phyloP scores from a whole-genome alignment of 345 rosid species.

The Hibiscus syriacus region DNA sequence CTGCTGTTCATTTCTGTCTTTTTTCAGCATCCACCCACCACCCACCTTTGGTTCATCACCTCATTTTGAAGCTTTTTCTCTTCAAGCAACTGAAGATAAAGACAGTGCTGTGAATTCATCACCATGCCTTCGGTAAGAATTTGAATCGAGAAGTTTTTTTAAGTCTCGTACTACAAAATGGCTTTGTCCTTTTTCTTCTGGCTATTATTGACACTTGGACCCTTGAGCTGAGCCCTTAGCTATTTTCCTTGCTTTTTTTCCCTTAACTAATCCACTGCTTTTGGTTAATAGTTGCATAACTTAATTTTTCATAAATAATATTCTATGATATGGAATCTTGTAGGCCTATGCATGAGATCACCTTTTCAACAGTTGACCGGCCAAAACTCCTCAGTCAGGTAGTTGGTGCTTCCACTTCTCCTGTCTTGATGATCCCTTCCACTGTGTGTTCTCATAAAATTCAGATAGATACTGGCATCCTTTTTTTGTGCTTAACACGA shows the following conservation, averaged over 20 bases:
- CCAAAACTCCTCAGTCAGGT: conserved; percentile 95
- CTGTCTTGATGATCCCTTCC: background rate
- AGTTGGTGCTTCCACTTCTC: conserved; percentile 17
- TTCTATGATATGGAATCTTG: conserved; percentile 22
- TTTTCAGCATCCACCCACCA: conserved; percentile 62
- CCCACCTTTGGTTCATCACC: conserved; percentile 94
- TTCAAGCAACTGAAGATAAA: conserved; percentile 47
- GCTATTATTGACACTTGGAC: background rate
- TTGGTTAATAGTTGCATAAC: background rate
- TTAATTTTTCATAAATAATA: background rate
- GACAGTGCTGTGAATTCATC: conserved; percentile 47
- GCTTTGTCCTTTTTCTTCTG: background rate
- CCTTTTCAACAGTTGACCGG: conserved; percentile 90
- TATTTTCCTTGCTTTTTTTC: background rate
- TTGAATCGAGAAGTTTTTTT: background rate
- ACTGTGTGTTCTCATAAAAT: background rate
- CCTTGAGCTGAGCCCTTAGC: background rate
- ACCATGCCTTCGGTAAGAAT: conserved; percentile 27
- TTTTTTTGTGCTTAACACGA: background rate
- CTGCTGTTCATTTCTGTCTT: conserved; percentile 15
- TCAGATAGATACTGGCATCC: background rate
- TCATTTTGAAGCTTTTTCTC: conserved; percentile 56
- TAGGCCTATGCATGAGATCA: conserved; percentile 95
- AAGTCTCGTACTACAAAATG: background rate
- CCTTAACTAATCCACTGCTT: background rate